These are phyloP conservation scores for Rhodotorula diobovata DNA, from an alignment of 768 basidiomycete genomes.

Conservation along the genomic window DNA sequence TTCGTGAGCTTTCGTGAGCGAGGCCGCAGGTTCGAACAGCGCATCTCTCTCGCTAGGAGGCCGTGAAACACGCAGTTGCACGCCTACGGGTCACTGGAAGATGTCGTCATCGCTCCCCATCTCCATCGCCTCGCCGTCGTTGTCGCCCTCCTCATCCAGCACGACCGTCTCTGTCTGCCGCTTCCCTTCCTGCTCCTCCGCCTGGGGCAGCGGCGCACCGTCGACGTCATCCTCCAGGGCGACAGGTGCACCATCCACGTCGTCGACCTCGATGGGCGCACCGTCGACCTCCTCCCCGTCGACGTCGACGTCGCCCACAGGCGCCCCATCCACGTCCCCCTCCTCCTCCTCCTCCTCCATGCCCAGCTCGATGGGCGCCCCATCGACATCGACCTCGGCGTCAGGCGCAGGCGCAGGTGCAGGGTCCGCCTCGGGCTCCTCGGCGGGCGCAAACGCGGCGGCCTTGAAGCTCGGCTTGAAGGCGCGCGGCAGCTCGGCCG, in stretches of 20 bases:
- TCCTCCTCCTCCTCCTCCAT: constrained; percentile 37
- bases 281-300: constrained; percentile 39
- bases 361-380: neutral
- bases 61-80: neutral
- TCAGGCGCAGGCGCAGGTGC: constrained; percentile 45
- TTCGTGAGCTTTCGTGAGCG: no score
- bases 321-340: constrained; percentile 28
- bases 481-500: neutral
- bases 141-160: neutral
- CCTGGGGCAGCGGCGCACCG: constrained; percentile 16
- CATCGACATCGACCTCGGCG: constrained; percentile 48
- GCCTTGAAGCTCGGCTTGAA: constrained; percentile 14
- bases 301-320: neutral
- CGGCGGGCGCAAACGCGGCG: constrained; percentile 17
- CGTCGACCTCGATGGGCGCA: constrained; percentile 48
- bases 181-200: no score
- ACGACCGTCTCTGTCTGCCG: neutral
- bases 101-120: constrained; percentile 23
- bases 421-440: constrained; percentile 52
- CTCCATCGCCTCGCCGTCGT: constrained; percentile 32
- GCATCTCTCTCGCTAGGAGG: no score
- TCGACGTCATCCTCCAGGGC: constrained; percentile 17
- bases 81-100: neutral
- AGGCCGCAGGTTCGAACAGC: no score
- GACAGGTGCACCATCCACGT: constrained; percentile 47